Evolutionary conservation across 2,329 filamentous ascomycete genomes (phyloP).

Genomic region (Beauveria sp.): DNA sequence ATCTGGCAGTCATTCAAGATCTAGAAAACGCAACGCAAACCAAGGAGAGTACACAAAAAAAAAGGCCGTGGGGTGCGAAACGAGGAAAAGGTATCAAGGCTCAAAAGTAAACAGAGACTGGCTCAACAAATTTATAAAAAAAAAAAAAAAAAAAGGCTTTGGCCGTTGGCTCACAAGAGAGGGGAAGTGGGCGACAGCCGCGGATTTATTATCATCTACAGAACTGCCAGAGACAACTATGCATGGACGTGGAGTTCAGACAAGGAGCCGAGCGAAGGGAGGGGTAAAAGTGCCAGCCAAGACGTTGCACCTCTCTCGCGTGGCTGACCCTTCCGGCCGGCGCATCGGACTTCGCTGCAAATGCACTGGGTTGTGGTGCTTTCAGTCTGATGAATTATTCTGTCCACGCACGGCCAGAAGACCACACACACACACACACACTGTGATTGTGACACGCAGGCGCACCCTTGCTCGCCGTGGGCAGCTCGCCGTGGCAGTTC

Average conservation of each 20-base stretch:
- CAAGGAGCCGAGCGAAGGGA: not conserved
- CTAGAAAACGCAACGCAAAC: not conserved
- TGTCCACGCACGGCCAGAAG: not conserved
- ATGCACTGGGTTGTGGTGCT: not conserved
- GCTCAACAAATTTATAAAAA: not conserved
- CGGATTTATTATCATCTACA: not conserved
- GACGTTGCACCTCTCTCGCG: not conserved
- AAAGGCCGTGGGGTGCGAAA: not conserved
- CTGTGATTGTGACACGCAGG: not conserved
- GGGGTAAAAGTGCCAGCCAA: not conserved
- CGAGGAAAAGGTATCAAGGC: not conserved
- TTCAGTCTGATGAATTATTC: not conserved
- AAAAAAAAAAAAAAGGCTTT: not conserved
- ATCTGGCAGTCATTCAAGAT: not conserved
- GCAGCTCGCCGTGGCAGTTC: no score
- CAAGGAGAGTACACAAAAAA: not conserved
- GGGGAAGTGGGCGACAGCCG: not conserved
- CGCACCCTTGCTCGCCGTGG: not conserved
- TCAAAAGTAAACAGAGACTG: not conserved
- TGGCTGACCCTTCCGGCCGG: not conserved
- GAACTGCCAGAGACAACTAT: not conserved
- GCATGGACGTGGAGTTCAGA: constrained; percentile 4
- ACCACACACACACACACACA: not conserved
- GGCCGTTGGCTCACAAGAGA: not conserved
- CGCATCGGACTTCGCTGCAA: not conserved